Evolutionary conservation across 306 rosid species (phyloP), one percentile per base, ranked within the genome.

Genomic region (Lathyrus oleraceus): DNA sequence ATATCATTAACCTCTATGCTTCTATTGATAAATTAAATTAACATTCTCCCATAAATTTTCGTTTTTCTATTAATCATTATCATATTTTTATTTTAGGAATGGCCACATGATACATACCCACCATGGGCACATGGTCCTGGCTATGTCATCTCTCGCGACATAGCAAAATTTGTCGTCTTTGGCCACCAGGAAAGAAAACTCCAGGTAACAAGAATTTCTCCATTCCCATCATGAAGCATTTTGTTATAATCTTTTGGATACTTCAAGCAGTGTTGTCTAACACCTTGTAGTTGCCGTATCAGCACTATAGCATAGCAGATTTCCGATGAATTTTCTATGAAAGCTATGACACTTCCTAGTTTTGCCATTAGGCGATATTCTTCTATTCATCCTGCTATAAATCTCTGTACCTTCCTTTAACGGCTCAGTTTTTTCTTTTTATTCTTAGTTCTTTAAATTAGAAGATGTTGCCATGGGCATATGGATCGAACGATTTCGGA

Each of bases 61-160:
- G 51, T 25, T 71, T 51, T 72, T 12, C 60, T 32, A 44, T 38
- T 64, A 53, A 32, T 70, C 35, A 57, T 75, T 45, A n/a, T 30
- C 28, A 48, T 63, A 53, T 9, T 75, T 21, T 61, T 61, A 5
- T 61, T 68, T 60, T 40, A 93, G 98, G 96, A 93, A 82, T 93
- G 98, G 98, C 88, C 96, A 6, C 85, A 87, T 76, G 88, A 74
- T 51, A 61, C 76, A 5, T 93, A 86, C 83, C 98, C 98, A 9
- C 96, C 93, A 16, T 93, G 98, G 98, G 98, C 98, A 5, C 98
- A 93, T 67, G 98, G 97, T 72, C 98, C 98, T 5, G 98, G 98
- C 44, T 93, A 93, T 60, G 71, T 90, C 53, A 87, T 93, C 77
- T 90, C 98, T 49, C 87, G 93, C 30, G 97, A 93, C 78, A 87